Evolutionary conservation across 768 basidiomycete species (phyloP), one percentile per base, ranked within the genome.

Genomic region (Auriculariales sp.): DNA sequence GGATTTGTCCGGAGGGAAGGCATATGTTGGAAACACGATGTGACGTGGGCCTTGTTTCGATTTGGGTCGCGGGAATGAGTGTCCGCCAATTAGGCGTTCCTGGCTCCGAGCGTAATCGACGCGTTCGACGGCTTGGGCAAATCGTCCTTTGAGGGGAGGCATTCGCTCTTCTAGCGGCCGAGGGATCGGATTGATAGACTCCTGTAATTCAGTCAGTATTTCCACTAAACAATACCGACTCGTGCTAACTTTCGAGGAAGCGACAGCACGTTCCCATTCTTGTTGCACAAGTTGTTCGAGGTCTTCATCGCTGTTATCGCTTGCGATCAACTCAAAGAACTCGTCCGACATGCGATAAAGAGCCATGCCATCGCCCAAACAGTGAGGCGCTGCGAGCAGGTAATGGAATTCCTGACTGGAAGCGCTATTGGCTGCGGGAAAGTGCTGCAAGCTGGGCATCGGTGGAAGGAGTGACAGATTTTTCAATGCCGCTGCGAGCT

Each of bases 281-380:
- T 60, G 54, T n/a, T 54, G 51, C 19, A 66, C 52, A 29, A 9
- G 52, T 36, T 15, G 64, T 15, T 44, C 27, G 22, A 44, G 15
- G 7, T 44, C 19, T 25, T 19, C 39, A 25, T 44, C 39, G 1
- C 22, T 44, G 22, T 44, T 44, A 9, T 44, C 39, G 22, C 19
- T 22, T 5, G 58, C 55, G 31, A 89, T 66, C 3, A 90, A 65
- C n/a, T 66, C 62, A 60, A 89, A 83, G 60, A 90, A 79, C 55
- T 89, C 83, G 61, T 87, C 86, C 25, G 83, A 83, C 53, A 82
- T 83, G 52, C 75, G 71, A 63, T 90, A 86, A 12, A 90, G 70
- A 1, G 86, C 83, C 81, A 89, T 88, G 19, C 89, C 89, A 60
- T 92, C 89, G 17, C 86, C 87, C 45, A 90, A 62, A 61, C 82